Evolutionary conservation across 2,329 filamentous ascomycete species (phyloP).

Genomic region (Ascochyta lentis): DNA sequence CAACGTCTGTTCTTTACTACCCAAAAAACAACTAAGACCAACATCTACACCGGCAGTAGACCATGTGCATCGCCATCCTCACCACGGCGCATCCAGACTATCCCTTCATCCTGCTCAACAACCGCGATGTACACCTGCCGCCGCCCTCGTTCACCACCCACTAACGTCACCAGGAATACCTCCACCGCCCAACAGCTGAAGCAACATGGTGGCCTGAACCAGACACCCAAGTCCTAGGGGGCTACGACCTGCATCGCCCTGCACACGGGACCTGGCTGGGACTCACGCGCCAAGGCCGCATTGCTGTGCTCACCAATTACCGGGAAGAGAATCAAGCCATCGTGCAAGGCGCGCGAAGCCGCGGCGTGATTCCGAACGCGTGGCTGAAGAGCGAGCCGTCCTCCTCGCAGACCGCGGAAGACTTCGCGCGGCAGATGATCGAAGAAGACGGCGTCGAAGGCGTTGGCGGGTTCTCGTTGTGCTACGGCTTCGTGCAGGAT

Average conservation of each 20-base stretch:
- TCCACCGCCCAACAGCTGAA: slow-evolving; percentile 65
- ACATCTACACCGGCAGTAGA: neutral
- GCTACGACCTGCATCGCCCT: slow-evolving; percentile 66
- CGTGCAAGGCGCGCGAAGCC: slow-evolving; percentile 56
- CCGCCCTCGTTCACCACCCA: neutral
- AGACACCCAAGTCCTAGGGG: slow-evolving; percentile 63
- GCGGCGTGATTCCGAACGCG: slow-evolving; percentile 66
- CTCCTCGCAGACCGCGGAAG: slow-evolving; percentile 51
- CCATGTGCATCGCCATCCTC: slow-evolving; percentile 58
- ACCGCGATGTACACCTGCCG: slow-evolving; percentile 53
- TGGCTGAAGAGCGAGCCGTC: slow-evolving; percentile 57
- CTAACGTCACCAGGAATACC: slow-evolving; percentile 60
- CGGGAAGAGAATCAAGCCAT: slow-evolving; percentile 58
- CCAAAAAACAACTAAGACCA: neutral
- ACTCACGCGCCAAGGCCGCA: slow-evolving; percentile 64
- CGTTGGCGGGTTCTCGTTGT: slow-evolving; percentile 68
- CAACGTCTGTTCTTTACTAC: neutral
- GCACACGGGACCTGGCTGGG: slow-evolving; percentile 71
- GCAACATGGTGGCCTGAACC: slow-evolving; percentile 67
- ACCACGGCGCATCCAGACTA: slow-evolving; percentile 58
- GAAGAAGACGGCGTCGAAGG: slow-evolving; percentile 62
- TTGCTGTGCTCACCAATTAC: slow-evolving; percentile 70
- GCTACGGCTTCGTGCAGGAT: slow-evolving; percentile 63
- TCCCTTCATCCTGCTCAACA: slow-evolving; percentile 59
- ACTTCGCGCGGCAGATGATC: slow-evolving; percentile 63